Conservation (phyloP, 176 grass and related monocot species). For the Hsuehochloa calcarea region DNA sequence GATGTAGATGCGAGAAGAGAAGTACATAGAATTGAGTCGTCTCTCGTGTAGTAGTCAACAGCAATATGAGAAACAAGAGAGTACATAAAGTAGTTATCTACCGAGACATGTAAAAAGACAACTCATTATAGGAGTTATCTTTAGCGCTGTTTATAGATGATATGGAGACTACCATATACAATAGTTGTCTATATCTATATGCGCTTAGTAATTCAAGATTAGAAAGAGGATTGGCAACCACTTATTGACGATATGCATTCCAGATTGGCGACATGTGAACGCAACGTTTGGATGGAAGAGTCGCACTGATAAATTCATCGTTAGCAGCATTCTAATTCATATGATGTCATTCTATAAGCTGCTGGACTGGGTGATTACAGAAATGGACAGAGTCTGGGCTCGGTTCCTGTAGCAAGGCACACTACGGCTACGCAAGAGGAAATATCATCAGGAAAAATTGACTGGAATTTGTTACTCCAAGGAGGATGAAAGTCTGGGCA, state of each 20-base stretch:
- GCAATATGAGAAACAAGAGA: too few relatives aligned
- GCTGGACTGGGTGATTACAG: not conserved
- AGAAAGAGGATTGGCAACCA: not conserved
- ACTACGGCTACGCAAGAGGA: not conserved
- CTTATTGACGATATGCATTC: not conserved
- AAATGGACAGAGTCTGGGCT: not conserved
- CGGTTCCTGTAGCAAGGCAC: not conserved
- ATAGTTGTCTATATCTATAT: too few relatives aligned
- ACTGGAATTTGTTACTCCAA: not conserved
- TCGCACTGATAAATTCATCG: not conserved
- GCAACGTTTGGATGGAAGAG: not conserved
- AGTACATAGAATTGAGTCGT: too few relatives aligned
- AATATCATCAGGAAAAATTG: not conserved
- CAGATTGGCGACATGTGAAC: not conserved
- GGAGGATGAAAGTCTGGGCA: not conserved
- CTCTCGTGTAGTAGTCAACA: too few relatives aligned
- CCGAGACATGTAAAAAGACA: too few relatives aligned
- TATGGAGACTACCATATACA: too few relatives aligned
- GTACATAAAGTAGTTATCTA: too few relatives aligned
- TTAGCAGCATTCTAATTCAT: not conserved
- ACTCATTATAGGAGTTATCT: too few relatives aligned
- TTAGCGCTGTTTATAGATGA: too few relatives aligned
- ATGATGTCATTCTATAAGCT: not conserved
- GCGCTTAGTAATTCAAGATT: conserved; percentile 7
- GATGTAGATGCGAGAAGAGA: too few relatives aligned